Base-by-base conservation (phyloP, 1,139 yeast species). In the Magnusiomyces ingens region DNA sequence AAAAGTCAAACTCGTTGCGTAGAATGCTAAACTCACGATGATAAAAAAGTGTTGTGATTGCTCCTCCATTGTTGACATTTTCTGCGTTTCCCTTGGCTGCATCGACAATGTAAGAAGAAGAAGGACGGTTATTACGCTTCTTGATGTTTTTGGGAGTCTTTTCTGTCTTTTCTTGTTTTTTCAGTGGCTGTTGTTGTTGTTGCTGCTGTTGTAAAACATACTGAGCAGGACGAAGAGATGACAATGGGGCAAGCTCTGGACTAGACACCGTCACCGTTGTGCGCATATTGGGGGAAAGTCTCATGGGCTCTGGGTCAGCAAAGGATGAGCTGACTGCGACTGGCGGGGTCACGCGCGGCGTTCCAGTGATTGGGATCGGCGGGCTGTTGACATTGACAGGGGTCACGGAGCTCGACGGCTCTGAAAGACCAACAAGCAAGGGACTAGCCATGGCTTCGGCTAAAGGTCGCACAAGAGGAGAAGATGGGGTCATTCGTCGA, bases 1-100 rank as follows among this genome's bases (percentile, higher is more conserved):
- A 72, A 63, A 84, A 84, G 51, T 82, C 85, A 48, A 82, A 70
- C 63, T 84, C 91, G 62, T 84, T 84, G 54, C 77, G 76, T 55
- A 77, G 64, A 43, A 84, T 70, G 51, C 84, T 65, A 35, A 84
- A 68, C 59, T 84, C 86, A 55, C 90, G 69, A 54, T 78, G 80
- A 60, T 78, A 82, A 59, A 73, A 79, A 46, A 75, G 74, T 13
- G 76, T 51, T 21, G 56, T 37, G 4, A 45, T 53, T 53, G 48
- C 52, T n/a, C n/a, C 45, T 26, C 32, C 32, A 26, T 4, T 26
- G 8, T 4, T 8, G 8, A 8, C 32, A 26, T 26, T 26, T 26
- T 26, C 32, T 8, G 32, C 32, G 8, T 26, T 26, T 8, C 32
- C 32, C 4, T 26, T 26, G 8, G 32, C 32, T 8, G 32, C 32